Conservation (phyloP, 2,329 filamentous ascomycete species). For the Fusarium sp. region DNA sequence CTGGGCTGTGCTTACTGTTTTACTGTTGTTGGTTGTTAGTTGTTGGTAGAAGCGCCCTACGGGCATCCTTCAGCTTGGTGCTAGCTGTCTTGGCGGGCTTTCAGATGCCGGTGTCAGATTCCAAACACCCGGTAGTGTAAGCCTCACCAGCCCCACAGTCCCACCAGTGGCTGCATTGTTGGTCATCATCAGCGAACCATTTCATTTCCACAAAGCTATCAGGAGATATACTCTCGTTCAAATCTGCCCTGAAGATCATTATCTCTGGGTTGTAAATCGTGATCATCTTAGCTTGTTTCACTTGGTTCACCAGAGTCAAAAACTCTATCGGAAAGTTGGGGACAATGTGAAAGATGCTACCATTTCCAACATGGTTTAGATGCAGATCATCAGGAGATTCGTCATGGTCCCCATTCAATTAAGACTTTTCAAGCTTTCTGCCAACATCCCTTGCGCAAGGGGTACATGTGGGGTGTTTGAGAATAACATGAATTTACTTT, state of each 20-base stretch:
- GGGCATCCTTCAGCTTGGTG: neutral
- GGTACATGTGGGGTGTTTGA: neutral
- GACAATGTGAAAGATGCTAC: neutral
- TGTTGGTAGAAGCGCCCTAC: neutral
- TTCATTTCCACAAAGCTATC: no score
- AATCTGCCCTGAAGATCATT: no score
- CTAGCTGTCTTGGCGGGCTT: neutral
- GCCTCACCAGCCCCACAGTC: neutral
- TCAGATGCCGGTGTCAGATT: neutral
- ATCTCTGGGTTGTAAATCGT: no score
- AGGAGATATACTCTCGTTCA: no score
- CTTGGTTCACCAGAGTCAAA: no score
- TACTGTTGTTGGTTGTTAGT: neutral
- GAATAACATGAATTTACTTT: neutral
- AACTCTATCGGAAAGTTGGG: no score
- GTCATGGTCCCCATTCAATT: neutral
- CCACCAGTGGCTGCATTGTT: no score
- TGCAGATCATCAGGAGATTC: conserved; percentile 2
- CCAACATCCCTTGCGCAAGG: neutral
- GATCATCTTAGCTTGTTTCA: no score
- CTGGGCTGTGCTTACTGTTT: neutral
- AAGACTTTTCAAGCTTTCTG: neutral
- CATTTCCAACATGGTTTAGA: neutral
- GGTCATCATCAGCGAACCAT: no score
- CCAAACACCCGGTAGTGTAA: neutral